Evolutionary conservation across 768 basidiomycete genomes (phyloP).

Genomic region (Leccinellum luteum): DNA sequence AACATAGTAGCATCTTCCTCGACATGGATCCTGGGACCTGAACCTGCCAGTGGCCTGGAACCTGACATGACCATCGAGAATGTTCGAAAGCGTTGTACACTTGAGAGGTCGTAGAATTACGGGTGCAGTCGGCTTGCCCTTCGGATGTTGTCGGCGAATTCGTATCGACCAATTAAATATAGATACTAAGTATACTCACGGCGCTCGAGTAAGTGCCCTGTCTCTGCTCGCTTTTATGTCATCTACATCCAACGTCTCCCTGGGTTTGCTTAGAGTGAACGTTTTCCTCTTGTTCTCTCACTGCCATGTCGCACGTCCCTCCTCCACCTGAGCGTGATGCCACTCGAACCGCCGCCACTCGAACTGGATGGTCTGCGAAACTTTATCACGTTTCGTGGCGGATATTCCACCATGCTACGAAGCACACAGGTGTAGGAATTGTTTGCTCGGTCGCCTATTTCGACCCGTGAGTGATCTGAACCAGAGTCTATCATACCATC

Average conservation of each 20-base stretch:
- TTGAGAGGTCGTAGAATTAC: too few relatives aligned
- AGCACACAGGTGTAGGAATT: conserved; percentile 79
- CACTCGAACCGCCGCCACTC: neutral
- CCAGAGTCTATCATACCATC: neutral
- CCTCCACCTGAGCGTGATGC: conserved; percentile 2
- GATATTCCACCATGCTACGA: conserved; percentile 50
- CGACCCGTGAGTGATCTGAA: conserved; percentile 59
- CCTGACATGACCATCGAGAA: too few relatives aligned
- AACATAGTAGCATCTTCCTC: too few relatives aligned
- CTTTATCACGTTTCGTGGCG: conserved; percentile 25
- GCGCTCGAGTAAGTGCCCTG: too few relatives aligned
- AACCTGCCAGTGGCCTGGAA: too few relatives aligned
- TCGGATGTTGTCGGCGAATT: too few relatives aligned
- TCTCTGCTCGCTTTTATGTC: conserved; percentile 2
- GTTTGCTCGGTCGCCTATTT: conserved; percentile 89
- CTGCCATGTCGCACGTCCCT: conserved; percentile 14
- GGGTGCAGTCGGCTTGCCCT: too few relatives aligned
- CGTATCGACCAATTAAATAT: too few relatives aligned
- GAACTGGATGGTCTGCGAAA: conserved; percentile 18
- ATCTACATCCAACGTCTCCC: neutral
- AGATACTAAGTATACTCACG: too few relatives aligned
- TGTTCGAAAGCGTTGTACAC: too few relatives aligned
- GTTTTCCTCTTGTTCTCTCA: neutral
- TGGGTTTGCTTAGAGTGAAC: neutral
- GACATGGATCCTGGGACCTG: too few relatives aligned